Percentiles rank a stretch among this genome's conserved stretches.
These are phyloP conservation scores for Coemansia sp. DNA, from an alignment of 192 early-diverging fungal species.

Conservation along the genomic window DNA sequence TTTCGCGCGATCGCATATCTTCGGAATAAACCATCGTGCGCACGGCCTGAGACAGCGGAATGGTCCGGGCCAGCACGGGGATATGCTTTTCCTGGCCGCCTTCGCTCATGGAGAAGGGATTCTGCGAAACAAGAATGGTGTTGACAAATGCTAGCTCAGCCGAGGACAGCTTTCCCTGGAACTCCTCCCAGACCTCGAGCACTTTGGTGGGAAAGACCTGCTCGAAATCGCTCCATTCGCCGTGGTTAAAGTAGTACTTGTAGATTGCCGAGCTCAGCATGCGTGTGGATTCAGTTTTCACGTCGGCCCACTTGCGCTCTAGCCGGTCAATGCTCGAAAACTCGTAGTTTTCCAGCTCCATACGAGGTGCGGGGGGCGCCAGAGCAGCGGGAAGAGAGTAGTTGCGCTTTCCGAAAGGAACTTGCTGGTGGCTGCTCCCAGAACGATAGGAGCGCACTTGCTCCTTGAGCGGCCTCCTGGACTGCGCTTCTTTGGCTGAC, in stretches of 20 bases:
- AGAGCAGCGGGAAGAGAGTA: constrained; percentile 38
- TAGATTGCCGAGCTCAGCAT: constrained; percentile 51
- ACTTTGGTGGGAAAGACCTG: constrained; percentile 44
- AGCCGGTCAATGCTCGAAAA: constrained; percentile 47
- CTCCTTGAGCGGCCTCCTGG: constrained; percentile 1
- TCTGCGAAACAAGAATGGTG: constrained; percentile 44
- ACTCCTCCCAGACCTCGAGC: constrained; percentile 39
- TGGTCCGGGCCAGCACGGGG: constrained; percentile 37
- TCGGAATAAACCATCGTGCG: constrained; percentile 40
- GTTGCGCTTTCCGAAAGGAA: constrained; percentile 34
- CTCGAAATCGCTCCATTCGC: constrained; percentile 47
- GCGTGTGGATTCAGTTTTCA: constrained; percentile 40
- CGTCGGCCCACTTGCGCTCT: constrained; percentile 44
- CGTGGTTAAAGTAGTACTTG: constrained; percentile 52
- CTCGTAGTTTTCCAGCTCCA: constrained; percentile 43
- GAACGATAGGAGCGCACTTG: constrained; percentile 5
- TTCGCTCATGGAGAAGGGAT: constrained; percentile 34
- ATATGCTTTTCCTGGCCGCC: constrained; percentile 32
- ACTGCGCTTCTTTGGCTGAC: background rate
- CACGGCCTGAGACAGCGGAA: constrained; percentile 39
- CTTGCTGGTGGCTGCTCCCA: background rate
- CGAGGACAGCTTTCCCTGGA: constrained; percentile 29
- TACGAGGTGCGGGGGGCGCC: constrained; percentile 7
- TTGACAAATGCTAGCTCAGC: constrained; percentile 36
- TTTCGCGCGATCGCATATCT: constrained; percentile 40